phyloP scores from a whole-genome alignment of 148 eudicot species.

The Silene latifolia region DNA sequence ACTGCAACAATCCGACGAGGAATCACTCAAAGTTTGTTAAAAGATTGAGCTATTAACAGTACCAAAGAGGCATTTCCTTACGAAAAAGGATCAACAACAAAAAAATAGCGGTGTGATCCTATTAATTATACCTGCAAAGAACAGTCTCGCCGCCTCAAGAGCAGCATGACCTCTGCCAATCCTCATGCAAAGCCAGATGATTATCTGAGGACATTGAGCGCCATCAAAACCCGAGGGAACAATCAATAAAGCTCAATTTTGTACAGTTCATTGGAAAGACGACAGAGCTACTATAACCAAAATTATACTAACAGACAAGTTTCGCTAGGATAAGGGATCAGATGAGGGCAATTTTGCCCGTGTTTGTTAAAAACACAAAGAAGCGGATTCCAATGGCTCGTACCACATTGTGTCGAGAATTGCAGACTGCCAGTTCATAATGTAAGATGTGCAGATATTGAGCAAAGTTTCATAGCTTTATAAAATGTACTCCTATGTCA shows the following conservation, averaged over 20 bases:
- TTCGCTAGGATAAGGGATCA: no score
- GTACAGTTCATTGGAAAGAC: background rate
- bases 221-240: background rate
- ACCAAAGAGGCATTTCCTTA: no score
- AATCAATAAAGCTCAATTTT: background rate
- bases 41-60: background rate
- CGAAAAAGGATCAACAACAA: background rate
- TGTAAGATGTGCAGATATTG: background rate
- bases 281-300: background rate
- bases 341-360: no score
- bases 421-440: background rate
- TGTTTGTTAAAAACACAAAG: no score
- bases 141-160: slow-evolving; percentile 42
- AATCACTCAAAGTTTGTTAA: background rate
- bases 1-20: slow-evolving; percentile 32
- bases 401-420: background rate
- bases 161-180: slow-evolving; percentile 35
- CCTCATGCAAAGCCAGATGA: slow-evolving; percentile 51
- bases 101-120: background rate
- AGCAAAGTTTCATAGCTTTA: background rate
- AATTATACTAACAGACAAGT: no score
- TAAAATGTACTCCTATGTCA: background rate
- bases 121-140: slow-evolving; percentile 42
- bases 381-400: background rate
- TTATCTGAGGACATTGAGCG: slow-evolving; percentile 27